Base-by-base conservation (phyloP, 208 protist species). In the Crithidia sp. region DNA sequence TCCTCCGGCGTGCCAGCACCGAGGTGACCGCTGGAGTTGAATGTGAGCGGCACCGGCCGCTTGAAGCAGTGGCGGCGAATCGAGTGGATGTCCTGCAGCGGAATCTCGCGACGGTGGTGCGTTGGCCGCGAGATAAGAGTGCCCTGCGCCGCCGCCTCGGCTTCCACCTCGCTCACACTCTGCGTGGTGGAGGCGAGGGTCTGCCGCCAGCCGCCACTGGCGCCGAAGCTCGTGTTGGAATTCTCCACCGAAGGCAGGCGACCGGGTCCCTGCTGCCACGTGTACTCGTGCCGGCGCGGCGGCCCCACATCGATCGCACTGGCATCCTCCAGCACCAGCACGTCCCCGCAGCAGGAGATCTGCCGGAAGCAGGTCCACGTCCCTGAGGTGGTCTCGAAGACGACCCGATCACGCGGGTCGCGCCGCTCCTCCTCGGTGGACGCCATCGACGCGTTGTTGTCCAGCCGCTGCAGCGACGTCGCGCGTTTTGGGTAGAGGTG, bases 51-150 rank as follows among this genome's bases (percentile, higher is more conserved):
- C 28, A 83, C 13, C 5, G 82, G 82, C 5, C 64, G 59, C 36
- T 75, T 60, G 47, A 86, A 86, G 61, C 66, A 74, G 71, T 83
- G 66, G 28, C 74, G 82, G 49, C 76, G 66, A 4, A 83, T 53
- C 17, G 66, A 70, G 12, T 67, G 19, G 36, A 86, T 71, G 40
- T 83, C 82, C 40, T 55, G 43, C 19, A 83, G 52, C 4, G 70
- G 71, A n/a, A 86, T 67, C n/a, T 72, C 71, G 45, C 64, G 80
- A 3, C 47, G 78, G 17, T 63, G 76, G 36, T 57, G 67, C 10
- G n/a, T 45, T 19, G 69, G 47, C 5, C 62, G 45, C 7, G 49
- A 13, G 17, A 67, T 28, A 2, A 44, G 28, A 7, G 45, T 55
- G 49, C 49, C 62, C 10, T 57, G 54, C 13, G 3, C 7, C 43